These are phyloP conservation scores for Russula brevipes DNA, from an alignment of 768 basidiomycete genomes.

Conservation along the genomic window DNA sequence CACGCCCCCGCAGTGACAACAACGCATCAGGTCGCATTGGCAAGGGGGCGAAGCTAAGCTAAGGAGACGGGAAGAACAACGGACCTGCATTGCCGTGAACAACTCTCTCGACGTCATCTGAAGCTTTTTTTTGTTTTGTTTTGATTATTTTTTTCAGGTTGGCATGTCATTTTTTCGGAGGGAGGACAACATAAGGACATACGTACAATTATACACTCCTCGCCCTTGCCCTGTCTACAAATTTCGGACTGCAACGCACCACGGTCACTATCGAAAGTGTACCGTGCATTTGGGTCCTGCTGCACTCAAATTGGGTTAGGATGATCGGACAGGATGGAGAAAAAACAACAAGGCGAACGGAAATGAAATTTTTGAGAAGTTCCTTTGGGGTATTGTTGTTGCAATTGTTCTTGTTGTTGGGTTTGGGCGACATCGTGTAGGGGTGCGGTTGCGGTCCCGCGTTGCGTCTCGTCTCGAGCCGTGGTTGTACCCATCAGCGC, in stretches of 20 bases:
- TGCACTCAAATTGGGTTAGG: not conserved
- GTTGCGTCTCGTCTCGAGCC: too few species aligned
- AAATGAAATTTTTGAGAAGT: slow-evolving; percentile 37
- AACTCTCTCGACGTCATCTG: slow-evolving; percentile 42
- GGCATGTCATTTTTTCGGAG: too few species aligned
- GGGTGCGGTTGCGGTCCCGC: not conserved
- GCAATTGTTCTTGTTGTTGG: slow-evolving; percentile 1
- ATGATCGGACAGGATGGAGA: not conserved
- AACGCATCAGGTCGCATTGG: not conserved
- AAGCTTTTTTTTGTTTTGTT: not conserved
- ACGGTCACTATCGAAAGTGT: slow-evolving; percentile 60
- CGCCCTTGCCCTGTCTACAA: slow-evolving; percentile 45
- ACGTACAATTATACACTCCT: slow-evolving; percentile 41
- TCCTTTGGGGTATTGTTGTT: slow-evolving; percentile 26
- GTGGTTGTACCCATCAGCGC: too few species aligned
- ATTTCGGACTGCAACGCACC: slow-evolving; percentile 53
- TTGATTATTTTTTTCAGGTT: not conserved
- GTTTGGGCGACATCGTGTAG: not conserved
- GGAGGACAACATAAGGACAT: not conserved
- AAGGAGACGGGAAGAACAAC: not conserved
- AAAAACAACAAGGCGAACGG: slow-evolving; percentile 32
- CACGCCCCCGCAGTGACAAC: not conserved
- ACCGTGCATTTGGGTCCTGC: slow-evolving; percentile 40
- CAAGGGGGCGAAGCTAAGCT: not conserved
- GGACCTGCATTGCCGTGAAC: slow-evolving; percentile 70